A percentile compares a stretch with the other conserved stretches of the same genome.
phyloP scores from a whole-genome alignment of 768 basidiomycete genomes.

The Crepidotus variabilis region DNA sequence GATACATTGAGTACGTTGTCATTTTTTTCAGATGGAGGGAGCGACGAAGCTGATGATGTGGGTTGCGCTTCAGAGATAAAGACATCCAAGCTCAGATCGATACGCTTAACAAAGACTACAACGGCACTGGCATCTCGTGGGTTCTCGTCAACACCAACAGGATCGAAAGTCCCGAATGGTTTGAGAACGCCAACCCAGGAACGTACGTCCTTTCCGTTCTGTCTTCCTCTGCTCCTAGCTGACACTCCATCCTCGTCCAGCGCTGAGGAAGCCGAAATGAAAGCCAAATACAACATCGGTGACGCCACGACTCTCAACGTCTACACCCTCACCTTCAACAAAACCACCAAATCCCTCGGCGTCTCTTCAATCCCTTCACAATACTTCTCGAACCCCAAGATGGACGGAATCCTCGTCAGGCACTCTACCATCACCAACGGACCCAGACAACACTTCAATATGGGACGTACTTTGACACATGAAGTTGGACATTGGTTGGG shows the following conservation, averaged over 20 bases:
- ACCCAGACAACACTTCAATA: slow-evolving; percentile 26
- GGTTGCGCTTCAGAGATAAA: slow-evolving; percentile 13
- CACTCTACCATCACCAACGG: slow-evolving; percentile 30
- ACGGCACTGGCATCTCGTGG: slow-evolving; percentile 29
- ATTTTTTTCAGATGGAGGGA: background rate
- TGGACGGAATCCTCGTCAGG: slow-evolving; percentile 36
- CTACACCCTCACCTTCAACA: slow-evolving; percentile 28
- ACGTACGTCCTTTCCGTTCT: slow-evolving; percentile 3
- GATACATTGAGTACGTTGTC: slow-evolving; percentile 26
- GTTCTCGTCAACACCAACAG: slow-evolving; percentile 27
- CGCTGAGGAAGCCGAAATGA: slow-evolving; percentile 24
- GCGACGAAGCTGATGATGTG: background rate
- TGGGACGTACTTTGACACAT: slow-evolving; percentile 29
- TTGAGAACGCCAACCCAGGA: slow-evolving; percentile 15
- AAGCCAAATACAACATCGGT: slow-evolving; percentile 31
- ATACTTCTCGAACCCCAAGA: slow-evolving; percentile 19
- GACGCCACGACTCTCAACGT: slow-evolving; percentile 33
- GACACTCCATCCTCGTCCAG: background rate
- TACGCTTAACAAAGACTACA: slow-evolving; percentile 37
- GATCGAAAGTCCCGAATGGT: slow-evolving; percentile 36
- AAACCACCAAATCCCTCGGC: slow-evolving; percentile 22
- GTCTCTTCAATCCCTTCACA: slow-evolving; percentile 32
- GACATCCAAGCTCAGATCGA: slow-evolving; percentile 32
- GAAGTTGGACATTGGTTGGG: slow-evolving; percentile 37
- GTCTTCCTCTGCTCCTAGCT: background rate